Base-by-base conservation (phyloP, 139 green algal genomes). In the Parachlorella kessleri region DNA sequence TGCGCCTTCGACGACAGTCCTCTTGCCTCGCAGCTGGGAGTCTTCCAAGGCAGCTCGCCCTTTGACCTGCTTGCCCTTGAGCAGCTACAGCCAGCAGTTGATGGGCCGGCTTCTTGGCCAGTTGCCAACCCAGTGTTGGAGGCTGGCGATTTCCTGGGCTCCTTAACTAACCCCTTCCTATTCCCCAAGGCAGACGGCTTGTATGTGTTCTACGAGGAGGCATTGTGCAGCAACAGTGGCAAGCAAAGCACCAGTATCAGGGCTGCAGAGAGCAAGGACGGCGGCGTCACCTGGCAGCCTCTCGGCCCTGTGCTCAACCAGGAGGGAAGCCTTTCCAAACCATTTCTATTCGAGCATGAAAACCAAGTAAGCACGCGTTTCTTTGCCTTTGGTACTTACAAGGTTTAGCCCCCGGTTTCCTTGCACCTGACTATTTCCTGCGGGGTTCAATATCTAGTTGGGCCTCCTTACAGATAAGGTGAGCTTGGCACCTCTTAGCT, bases 91-190 rank as follows among this genome's bases (percentile, higher is more conserved):
- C 48, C 0, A 59, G 42, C 55, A 14, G 30, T 54, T 7, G 36
- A 83, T 2, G 64, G 41, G 0, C 26, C 39, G 4, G 33, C 14
- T 40, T 76, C 77, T 9, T 72, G 73, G 81, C 76, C 81, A 1
- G n/a, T 83, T 5, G 75, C 68, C 35, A 86, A 86, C 70, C 81
- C 81, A n/a, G 70, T 86, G 37, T 36, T n/a, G n/a, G n/a, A n/a
- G n/a, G n/a, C n/a, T n/a, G n/a, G n/a, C n/a, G n/a, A n/a, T n/a
- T n/a, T n/a, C 36, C 48, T 79, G 14, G 48, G 55, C 3, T 40
- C 74, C 63, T 30, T 79, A 1, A 37, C 63, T 21, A 1, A 41
- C 23, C 74, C 74, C 40, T 32, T 6, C 6, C 21, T 79, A 7
- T 24, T 66, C 3, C 8, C 74, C 32, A 41, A 32, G 24, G 32